Conservation (phyloP, 768 basidiomycete species). For the Auricularia sp. region DNA sequence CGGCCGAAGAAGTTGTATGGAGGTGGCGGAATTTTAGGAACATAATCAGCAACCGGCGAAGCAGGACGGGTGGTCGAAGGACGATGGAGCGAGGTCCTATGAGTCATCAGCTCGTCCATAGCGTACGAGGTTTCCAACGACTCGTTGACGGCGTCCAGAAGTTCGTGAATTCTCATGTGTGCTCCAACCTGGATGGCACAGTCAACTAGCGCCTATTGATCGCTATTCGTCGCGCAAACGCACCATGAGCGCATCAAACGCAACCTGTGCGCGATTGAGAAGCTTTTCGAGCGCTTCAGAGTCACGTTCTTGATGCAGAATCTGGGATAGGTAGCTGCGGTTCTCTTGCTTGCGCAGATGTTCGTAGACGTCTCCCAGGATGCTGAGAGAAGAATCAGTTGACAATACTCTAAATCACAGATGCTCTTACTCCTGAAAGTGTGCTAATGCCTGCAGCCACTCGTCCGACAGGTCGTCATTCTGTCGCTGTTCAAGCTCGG, state of each 20-base stretch:
- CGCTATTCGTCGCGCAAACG: neutral
- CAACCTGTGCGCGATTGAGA: neutral
- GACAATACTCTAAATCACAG: neutral
- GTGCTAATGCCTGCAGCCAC: neutral
- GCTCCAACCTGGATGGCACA: neutral
- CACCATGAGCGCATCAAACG: neutral
- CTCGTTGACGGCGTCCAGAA: neutral
- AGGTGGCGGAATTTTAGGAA: neutral
- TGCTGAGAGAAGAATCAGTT: neutral
- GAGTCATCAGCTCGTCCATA: neutral
- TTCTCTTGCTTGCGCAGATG: neutral
- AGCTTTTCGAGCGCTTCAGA: neutral
- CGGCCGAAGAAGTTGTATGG: neutral
- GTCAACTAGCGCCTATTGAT: too few relatives aligned
- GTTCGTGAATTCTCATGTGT: neutral
- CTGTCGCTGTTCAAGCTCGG: neutral
- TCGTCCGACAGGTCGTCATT: neutral
- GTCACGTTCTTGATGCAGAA: neutral
- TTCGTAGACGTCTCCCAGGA: neutral
- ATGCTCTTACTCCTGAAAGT: neutral
- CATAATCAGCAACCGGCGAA: too few relatives aligned
- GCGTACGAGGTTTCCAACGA: neutral
- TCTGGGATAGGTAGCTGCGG: neutral
- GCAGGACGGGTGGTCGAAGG: too few relatives aligned
- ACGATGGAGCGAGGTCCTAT: too few relatives aligned